phyloP scores from a whole-genome alignment of 2,329 filamentous ascomycete species.

The Cladophialophora psammophila region DNA sequence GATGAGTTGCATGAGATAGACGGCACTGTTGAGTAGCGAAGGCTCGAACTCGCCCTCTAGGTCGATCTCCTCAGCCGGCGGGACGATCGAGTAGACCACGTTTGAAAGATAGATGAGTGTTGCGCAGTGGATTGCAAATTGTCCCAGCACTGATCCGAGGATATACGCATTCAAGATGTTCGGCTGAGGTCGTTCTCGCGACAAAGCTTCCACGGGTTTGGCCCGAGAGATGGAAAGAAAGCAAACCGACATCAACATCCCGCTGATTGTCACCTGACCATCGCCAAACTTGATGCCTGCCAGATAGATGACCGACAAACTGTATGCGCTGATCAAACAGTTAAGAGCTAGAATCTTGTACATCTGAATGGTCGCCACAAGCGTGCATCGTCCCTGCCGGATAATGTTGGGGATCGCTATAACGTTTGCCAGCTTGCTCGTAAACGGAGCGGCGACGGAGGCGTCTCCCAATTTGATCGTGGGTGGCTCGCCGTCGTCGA shows the following conservation, averaged over 20 bases:
- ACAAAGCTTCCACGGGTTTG: conserved; percentile 91
- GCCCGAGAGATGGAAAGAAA: conserved; percentile 98
- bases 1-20: conserved; percentile 96
- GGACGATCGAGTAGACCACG: conserved; percentile 83
- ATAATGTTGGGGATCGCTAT: conserved; percentile 98
- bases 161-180: conserved; percentile 99
- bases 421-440: conserved; percentile 95
- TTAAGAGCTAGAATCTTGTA: conserved; percentile 99
- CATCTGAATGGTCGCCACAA: conserved; percentile 99
- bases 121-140: conserved; percentile 94
- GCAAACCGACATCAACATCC: conserved; percentile 99
- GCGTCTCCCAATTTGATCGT: conserved; percentile 97
- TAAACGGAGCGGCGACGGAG: conserved; percentile 96
- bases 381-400: conserved; percentile 93
- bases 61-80: conserved; percentile 73
- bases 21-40: conserved; percentile 92
- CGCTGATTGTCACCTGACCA: conserved; percentile 96
- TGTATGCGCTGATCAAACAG: conserved; percentile 97
- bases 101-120: conserved; percentile 94
- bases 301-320: conserved; percentile 91
- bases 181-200: conserved; percentile 95
- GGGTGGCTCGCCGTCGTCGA: conserved; percentile 89
- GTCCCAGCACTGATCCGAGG: conserved; percentile 94
- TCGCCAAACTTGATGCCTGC: conserved; percentile 99
- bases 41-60: conserved; percentile 94